A percentile compares a stretch with the other conserved stretches of the same genome.
These are phyloP conservation scores for Asclepias syriaca DNA, from an alignment of 257 asterid species.

Conservation along the genomic window DNA sequence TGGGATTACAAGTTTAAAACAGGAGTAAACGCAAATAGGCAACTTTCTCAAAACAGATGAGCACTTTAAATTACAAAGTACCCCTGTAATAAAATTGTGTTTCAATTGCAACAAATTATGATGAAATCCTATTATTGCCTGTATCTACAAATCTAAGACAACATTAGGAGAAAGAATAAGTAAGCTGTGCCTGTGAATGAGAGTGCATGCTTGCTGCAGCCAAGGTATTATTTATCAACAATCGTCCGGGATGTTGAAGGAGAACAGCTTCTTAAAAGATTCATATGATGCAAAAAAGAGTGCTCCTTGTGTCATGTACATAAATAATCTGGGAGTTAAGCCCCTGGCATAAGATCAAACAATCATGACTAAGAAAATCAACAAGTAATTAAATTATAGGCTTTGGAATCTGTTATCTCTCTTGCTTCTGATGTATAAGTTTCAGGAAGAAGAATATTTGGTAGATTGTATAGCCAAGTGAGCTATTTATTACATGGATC, in stretches of 20 bases:
- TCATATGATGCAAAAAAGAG: constrained; percentile 93
- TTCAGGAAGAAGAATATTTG: background rate
- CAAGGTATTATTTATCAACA: no score
- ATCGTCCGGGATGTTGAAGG: constrained; percentile 28
- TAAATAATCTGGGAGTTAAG: constrained; percentile 76
- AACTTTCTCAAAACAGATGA: no score
- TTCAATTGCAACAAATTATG: background rate
- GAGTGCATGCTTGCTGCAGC: no score
- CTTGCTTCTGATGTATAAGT: background rate
- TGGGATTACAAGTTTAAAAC: no score
- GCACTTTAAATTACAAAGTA: no score
- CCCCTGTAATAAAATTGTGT: background rate
- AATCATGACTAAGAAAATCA: background rate
- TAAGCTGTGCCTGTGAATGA: no score
- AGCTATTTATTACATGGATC: background rate
- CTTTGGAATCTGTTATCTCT: background rate
- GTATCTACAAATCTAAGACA: no score
- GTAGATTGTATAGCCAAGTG: background rate
- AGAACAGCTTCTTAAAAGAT: constrained; percentile 59
- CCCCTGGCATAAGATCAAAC: constrained; percentile 50
- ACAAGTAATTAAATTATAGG: background rate
- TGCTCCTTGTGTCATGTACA: constrained; percentile 92
- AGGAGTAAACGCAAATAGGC: no score
- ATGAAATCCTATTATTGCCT: no score
- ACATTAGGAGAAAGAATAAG: no score